Evolutionary conservation across 2,329 filamentous ascomycete genomes (phyloP), one percentile per base, ranked within the genome.

Genomic region (Aspergillus piperis): DNA sequence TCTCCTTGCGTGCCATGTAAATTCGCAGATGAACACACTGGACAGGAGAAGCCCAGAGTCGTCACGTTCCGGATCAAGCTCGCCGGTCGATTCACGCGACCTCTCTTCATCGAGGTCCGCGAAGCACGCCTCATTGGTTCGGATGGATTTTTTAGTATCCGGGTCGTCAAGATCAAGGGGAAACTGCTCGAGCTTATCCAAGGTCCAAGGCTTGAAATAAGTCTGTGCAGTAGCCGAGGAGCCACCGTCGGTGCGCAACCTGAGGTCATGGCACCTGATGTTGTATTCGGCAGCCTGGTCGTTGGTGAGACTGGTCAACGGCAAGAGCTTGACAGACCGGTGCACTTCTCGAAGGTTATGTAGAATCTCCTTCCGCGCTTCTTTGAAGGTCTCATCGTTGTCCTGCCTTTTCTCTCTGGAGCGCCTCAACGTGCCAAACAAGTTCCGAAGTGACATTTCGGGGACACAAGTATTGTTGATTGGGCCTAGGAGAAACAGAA

Each of bases 391-490:
- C 3, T 41, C 38, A 41, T 41, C 2, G 3, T 41, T 17, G 0
- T 0, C 38, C 0, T 8, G 7, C 0, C 3, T 8, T n/a, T 7
- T n/a, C 8, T 8, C 2, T 8, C n/a, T n/a, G 0, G 13, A n/a
- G 3, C 15, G 0, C n/a, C 8, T 41, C 38, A 41, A 8, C 6
- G 0, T 41, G n/a, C 38, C 1, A 0, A 41, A 17, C 1, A 17
- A 2, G 1, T 41, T 41, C 0, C 38, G 38, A 3, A 41, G 38
- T 41, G 38, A 41, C 38, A 41, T 41, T 17, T 30, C 8, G 8
- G 27, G 3, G 27, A 25, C 25, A 25, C 25, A 7, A 25, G 4
- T 25, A 7, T 25, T 8, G 25, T 27, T 7, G 6, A 8, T 7
- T 27, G 25, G 7, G 25, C 25, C 6, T 6, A 1, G 5, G 25